Evolutionary conservation across 2,329 filamentous ascomycete species (phyloP).

Genomic region (Aspergillus pseudoterreus): DNA sequence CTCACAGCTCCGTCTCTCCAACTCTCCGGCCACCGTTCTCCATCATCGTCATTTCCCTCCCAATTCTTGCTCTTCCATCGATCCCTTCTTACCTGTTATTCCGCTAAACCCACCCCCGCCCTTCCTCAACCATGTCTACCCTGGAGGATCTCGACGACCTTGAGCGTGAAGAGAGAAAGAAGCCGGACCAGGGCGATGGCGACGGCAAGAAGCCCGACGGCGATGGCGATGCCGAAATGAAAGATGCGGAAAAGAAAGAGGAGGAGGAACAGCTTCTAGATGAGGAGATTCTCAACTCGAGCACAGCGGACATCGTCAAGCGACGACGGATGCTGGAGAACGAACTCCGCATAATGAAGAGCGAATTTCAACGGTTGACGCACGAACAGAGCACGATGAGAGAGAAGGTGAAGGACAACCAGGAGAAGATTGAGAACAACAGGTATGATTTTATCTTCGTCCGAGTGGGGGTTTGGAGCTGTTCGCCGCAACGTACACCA

Average conservation of each 20-base stretch:
- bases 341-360: slow-evolving; percentile 97
- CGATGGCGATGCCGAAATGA: slow-evolving; percentile 83
- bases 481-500: background rate
- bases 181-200: slow-evolving; percentile 57
- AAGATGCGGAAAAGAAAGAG: slow-evolving; percentile 66
- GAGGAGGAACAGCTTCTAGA: slow-evolving; percentile 81
- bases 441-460: slow-evolving; percentile 52
- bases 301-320: slow-evolving; percentile 91
- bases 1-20: slow-evolving; percentile 16
- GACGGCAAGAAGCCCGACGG: slow-evolving; percentile 55
- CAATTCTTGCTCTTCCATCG: slow-evolving; percentile 9
- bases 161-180: slow-evolving; percentile 72
- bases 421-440: slow-evolving; percentile 99
- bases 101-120: background rate
- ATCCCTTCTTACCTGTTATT: background rate
- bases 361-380: slow-evolving; percentile 86
- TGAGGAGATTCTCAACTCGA: slow-evolving; percentile 86
- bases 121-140: slow-evolving; percentile 64
- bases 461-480: background rate
- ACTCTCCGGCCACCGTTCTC: slow-evolving; percentile 2
- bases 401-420: slow-evolving; percentile 98
- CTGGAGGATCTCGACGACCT: slow-evolving; percentile 89
- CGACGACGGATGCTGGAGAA: slow-evolving; percentile 91
- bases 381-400: slow-evolving; percentile 96
- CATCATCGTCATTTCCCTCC: slow-evolving; percentile 10